phyloP scores from a whole-genome alignment of 164 flowering plant species.

The Umbellularia californica region DNA sequence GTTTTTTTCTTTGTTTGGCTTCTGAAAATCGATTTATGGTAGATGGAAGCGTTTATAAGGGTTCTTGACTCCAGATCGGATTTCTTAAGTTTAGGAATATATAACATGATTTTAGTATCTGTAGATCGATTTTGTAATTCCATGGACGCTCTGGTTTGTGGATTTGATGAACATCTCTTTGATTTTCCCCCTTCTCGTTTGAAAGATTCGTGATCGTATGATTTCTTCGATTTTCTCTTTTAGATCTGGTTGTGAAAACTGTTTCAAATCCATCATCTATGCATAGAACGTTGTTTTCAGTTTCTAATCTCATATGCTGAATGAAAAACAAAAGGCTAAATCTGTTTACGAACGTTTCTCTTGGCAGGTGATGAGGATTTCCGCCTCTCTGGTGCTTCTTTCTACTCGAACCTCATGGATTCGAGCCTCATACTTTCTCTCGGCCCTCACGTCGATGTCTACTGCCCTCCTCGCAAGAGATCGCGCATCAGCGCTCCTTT shows the following conservation, averaged over 20 bases:
- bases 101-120: too few species aligned
- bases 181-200: too few species aligned
- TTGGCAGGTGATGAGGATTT: slow-evolving; percentile 28
- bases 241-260: neutral
- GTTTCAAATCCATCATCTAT: too few species aligned
- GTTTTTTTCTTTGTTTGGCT: neutral
- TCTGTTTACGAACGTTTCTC: neutral
- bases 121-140: too few species aligned
- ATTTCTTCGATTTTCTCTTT: neutral
- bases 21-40: neutral
- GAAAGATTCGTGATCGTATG: neutral
- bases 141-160: too few species aligned
- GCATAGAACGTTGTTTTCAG: neutral
- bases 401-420: slow-evolving; percentile 22
- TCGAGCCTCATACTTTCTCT: slow-evolving; percentile 24
- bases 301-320: neutral
- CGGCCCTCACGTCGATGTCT: slow-evolving; percentile 26
- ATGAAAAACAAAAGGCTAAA: neutral
- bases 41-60: neutral
- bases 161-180: too few species aligned
- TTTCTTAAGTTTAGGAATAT: too few species aligned
- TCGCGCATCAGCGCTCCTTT: slow-evolving; percentile 35
- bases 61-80: too few species aligned
- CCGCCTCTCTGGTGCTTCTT: slow-evolving; percentile 18
- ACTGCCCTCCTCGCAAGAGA: slow-evolving; percentile 37